Conservation (phyloP, 1,284 basidiomycete species). For the Apiotrichum porosum region DNA sequence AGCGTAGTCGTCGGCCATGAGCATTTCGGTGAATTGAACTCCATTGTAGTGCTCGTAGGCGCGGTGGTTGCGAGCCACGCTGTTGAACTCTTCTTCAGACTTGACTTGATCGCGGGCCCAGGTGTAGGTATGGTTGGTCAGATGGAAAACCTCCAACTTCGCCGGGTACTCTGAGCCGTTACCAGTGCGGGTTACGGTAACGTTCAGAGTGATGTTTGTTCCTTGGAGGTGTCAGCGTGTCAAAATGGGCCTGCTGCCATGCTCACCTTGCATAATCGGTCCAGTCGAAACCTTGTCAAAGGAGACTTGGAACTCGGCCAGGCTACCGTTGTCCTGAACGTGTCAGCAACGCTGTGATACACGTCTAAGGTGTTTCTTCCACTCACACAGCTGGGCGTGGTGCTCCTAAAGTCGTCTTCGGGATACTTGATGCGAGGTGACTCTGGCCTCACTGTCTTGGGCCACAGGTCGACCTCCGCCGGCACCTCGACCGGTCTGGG, state of each 20-base stretch:
- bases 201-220: constrained; percentile 15
- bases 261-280: constrained; percentile 11
- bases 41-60: too few species aligned
- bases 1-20: too few species aligned
- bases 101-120: constrained; percentile 10
- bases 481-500: not conserved
- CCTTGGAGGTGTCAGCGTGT: not conserved
- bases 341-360: not conserved
- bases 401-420: not conserved
- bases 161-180: constrained; percentile 24
- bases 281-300: not conserved
- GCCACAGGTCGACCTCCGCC: not conserved
- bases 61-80: not conserved
- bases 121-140: not conserved
- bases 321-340: constrained; percentile 18
- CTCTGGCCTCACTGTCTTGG: not conserved
- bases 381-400: not conserved
- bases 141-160: constrained; percentile 1
- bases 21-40: too few species aligned
- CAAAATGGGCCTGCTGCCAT: not conserved
- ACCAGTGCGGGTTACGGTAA: constrained; percentile 17
- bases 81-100: constrained; percentile 5
- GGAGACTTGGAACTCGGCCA: constrained; percentile 18
- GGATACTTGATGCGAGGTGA: not conserved
- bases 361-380: not conserved